Evolutionary conservation across 768 basidiomycete genomes (phyloP), one percentile per base, ranked within the genome.

Genomic region (Lentinus brumalis): DNA sequence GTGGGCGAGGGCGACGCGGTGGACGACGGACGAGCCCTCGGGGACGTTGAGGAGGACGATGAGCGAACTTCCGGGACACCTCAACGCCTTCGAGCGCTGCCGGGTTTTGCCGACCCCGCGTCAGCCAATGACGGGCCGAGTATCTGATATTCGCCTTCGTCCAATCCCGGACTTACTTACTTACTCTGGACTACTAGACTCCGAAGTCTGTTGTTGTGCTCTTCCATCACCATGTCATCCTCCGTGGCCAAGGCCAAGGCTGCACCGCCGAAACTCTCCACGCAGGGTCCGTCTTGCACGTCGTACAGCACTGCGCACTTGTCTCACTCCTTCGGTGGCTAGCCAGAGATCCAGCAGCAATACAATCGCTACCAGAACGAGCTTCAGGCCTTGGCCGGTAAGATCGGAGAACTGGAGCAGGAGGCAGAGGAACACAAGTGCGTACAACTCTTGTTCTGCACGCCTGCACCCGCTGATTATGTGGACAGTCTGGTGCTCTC

Each of bases 351-450:
- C 59, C 91, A 94, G 74, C 85, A 88, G 75, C 89, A 80, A 45
- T 96, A 92, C 70, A 81, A 87, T 63, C 86, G 88, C 59, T 81
- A 90, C 69, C 91, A 96, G 74, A 91, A 83, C 75, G 96, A 98
- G 51, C 78, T 98, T 31, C 94, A 96, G 73, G 84, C 87, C n/a
- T 77, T 98, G 30, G 94, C 94, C 40, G 85, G 88, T 65, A 98
- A 98, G 77, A 96, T 98, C 67, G 92, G 92, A 62, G 97, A 99
- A 75, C 82, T 99, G 35, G 97, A 99, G 74, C 86, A 89, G 66
- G 97, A 99, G 70, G 86, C 93, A 18, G 97, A 99, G 63, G 97
- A 99, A 72, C 95, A 99, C 74, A 81, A 83, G 96, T 95, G 64
- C 65, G 88, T 82, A 49, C 44, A 1, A 18, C 12, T 16, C 15